Base-by-base conservation (phyloP, 495 filamentous ascomycete genomes). In the Penicillium psychrofluorescens region DNA sequence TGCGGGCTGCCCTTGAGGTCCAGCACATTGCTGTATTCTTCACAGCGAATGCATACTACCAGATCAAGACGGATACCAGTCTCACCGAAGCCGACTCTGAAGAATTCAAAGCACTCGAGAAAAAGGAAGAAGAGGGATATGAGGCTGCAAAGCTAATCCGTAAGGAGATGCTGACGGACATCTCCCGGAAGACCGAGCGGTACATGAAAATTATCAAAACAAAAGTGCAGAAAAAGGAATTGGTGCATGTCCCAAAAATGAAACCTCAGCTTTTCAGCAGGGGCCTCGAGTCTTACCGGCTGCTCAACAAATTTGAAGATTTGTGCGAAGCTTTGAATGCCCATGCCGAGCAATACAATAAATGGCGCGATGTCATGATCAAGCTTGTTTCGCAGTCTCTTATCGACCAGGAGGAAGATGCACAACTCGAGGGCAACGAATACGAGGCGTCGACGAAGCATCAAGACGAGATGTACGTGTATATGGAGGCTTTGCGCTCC, bases 21-120 rank as follows among this genome's bases (percentile, higher is more conserved):
- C 77, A 90, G 48, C 91, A 96, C 53, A 78, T 81, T 45, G 88
- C 84, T 34, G 70, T 78, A 0, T 97, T 95, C 61, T 95, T 94
- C 59, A 79, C 81, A 12, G 88, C 80, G 27, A 95, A 89, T 48
- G 83, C 78, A 1, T 86, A 84, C 46, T 95, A 76, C 55, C 85
- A 95, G 56, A 81, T 92, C 38, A 95, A 92, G 53, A 70, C 71
- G 0, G 76, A 90, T 41, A 59, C 75, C 29, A 65, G 73, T n/a
- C 56, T 78, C 35, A 85, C 77, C 0, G 56, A 61, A 13, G 79
- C 83, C 4, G 76, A 81, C 8, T 85, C 85, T 0, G 76, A 81
- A 9, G 74, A 83, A 16, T 89, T 83, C 53, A 69, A 70, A 45
- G 53, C 61, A 0, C 64, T 91, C 30, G 81, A 92, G 46, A 79